Percentiles rank a stretch among this genome's conserved stretches.
Evolutionary conservation across 2,329 filamentous ascomycete species (phyloP).

Genomic region (Atkinsonella hypoxylon): DNA sequence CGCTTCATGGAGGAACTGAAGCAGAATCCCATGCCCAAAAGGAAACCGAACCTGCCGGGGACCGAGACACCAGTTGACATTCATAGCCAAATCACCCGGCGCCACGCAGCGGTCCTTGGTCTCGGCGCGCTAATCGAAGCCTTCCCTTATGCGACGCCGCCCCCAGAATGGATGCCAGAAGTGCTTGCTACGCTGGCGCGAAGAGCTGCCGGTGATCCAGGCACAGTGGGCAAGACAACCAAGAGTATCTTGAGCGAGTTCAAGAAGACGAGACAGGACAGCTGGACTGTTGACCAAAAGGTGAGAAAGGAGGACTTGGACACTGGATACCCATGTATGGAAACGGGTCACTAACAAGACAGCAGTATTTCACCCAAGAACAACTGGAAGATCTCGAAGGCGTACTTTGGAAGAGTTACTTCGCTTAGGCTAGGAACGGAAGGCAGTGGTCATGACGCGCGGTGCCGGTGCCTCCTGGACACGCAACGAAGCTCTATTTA

Average conservation of each 20-base stretch:
- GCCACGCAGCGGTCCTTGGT: constrained; percentile 86
- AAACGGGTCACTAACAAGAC: constrained; percentile 14
- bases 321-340: no score
- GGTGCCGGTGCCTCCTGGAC: background rate
- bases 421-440: constrained; percentile 47
- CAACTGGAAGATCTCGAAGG: constrained; percentile 92
- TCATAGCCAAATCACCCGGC: constrained; percentile 65
- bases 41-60: constrained; percentile 42
- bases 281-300: constrained; percentile 96
- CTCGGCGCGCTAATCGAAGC: constrained; percentile 86
- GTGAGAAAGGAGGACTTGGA: constrained; percentile 41
- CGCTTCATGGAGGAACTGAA: constrained; percentile 70
- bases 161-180: constrained; percentile 87
- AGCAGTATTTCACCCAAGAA: constrained; percentile 71
- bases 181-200: constrained; percentile 76
- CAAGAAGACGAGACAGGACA: constrained; percentile 98
- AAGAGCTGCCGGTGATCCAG: constrained; percentile 76
- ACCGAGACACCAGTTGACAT: constrained; percentile 59
- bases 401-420: constrained; percentile 99
- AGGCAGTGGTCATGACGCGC: background rate
- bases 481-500: no score
- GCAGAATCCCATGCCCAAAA: constrained; percentile 79
- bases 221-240: constrained; percentile 88
- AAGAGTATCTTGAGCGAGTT: constrained; percentile 93
- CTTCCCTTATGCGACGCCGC: constrained; percentile 90